These are phyloP conservation scores for Wickerhamomyces mucosus DNA, from an alignment of 805 yeast species.

Conservation along the genomic window DNA sequence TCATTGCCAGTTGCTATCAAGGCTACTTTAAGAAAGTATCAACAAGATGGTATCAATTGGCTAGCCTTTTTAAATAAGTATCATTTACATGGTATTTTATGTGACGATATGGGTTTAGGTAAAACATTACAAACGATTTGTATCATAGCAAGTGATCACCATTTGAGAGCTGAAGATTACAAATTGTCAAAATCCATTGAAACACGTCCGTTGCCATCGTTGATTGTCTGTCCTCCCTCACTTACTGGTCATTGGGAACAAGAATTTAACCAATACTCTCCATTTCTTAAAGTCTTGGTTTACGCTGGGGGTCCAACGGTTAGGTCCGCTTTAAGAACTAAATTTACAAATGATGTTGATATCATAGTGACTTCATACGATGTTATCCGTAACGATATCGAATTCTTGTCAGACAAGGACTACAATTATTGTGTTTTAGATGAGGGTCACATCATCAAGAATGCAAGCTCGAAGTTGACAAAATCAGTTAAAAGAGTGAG, in stretches of 20 bases:
- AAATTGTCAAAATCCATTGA: slow-evolving; percentile 50
- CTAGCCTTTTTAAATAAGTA: slow-evolving; percentile 89
- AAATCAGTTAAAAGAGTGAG: slow-evolving; percentile 74
- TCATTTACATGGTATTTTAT: slow-evolving; percentile 91
- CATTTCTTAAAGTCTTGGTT: slow-evolving; percentile 70
- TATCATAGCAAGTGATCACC: slow-evolving; percentile 93
- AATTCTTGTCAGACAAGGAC: slow-evolving; percentile 45
- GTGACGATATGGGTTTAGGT: slow-evolving; percentile 99
- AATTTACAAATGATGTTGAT: slow-evolving; percentile 48
- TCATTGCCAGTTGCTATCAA: slow-evolving; percentile 83
- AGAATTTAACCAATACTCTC: slow-evolving; percentile 83
- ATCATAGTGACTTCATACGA: slow-evolving; percentile 92
- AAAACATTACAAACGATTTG: slow-evolving; percentile 96
- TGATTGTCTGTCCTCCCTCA: slow-evolving; percentile 94
- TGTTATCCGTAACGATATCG: slow-evolving; percentile 88
- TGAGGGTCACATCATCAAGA: slow-evolving; percentile 96
- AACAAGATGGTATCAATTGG: slow-evolving; percentile 99
- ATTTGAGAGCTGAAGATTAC: slow-evolving; percentile 66
- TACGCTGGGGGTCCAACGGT: slow-evolving; percentile 90
- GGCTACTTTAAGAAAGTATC: slow-evolving; percentile 89
- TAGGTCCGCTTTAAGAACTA: slow-evolving; percentile 45
- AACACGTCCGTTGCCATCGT: slow-evolving; percentile 67
- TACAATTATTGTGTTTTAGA: slow-evolving; percentile 94
- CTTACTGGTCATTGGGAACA: slow-evolving; percentile 99
- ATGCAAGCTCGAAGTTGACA: slow-evolving; percentile 79